Evolutionary conservation across 176 grass and related monocot genomes (phyloP).

Genomic region (Phoenix roebelenii): DNA sequence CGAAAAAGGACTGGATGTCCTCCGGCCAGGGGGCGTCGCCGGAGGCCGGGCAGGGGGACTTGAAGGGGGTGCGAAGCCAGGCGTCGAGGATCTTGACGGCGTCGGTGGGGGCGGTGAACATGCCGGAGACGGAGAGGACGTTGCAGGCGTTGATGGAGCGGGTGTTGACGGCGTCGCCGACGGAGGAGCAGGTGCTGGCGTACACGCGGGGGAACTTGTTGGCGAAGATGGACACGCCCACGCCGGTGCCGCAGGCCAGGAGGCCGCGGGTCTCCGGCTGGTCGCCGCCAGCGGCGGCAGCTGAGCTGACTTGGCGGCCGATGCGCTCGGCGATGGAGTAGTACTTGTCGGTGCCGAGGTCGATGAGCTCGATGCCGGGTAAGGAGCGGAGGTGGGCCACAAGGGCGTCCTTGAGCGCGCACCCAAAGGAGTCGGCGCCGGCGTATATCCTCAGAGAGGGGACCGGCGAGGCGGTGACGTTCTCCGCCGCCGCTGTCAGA

Average conservation of each 20-base stretch:
- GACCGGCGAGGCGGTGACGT: not conserved
- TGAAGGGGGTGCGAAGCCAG: slow-evolving; percentile 82
- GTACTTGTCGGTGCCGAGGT: slow-evolving; percentile 85
- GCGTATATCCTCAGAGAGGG: slow-evolving; percentile 57
- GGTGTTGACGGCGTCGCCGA: slow-evolving; percentile 63
- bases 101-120: slow-evolving; percentile 36
- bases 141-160: slow-evolving; percentile 96
- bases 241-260: slow-evolving; percentile 74
- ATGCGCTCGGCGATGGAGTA: slow-evolving; percentile 58
- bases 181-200: slow-evolving; percentile 59
- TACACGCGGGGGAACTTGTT: slow-evolving; percentile 92
- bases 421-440: slow-evolving; percentile 60
- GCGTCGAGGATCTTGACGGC: slow-evolving; percentile 49
- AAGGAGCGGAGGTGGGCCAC: slow-evolving; percentile 61
- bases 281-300: not conserved
- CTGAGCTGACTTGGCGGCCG: slow-evolving; percentile 39
- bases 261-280: slow-evolving; percentile 43
- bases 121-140: slow-evolving; percentile 69
- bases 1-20: slow-evolving; percentile 58
- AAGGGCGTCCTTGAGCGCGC: slow-evolving; percentile 58
- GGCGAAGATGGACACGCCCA: slow-evolving; percentile 81
- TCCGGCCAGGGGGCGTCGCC: slow-evolving; percentile 52
- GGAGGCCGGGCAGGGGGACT: slow-evolving; percentile 73
- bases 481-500: not conserved
- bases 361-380: slow-evolving; percentile 43